Evolutionary conservation across 2,329 filamentous ascomycete genomes (phyloP).

Genomic region (Claviceps sp.): DNA sequence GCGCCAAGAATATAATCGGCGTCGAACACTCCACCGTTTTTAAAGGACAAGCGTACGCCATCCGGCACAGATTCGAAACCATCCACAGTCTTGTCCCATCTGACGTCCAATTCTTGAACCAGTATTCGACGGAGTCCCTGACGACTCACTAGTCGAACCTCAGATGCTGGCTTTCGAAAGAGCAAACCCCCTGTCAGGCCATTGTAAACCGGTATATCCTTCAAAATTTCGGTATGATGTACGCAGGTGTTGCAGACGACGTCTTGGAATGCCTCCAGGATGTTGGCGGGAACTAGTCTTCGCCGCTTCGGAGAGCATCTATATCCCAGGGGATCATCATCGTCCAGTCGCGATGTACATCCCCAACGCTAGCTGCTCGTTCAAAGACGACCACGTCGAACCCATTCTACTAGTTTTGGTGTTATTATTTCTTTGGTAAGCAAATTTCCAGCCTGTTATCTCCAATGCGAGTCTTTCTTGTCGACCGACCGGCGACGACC

Average conservation of each 20-base stretch:
- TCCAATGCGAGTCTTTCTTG: not conserved
- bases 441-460: not conserved
- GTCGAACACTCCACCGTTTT: conserved; percentile 9
- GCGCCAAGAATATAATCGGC: conserved; percentile 15
- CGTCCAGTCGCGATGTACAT: conserved; percentile 24
- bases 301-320: conserved; percentile 19
- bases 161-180: conserved; percentile 20
- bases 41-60: conserved; percentile 14
- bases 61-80: conserved; percentile 1
- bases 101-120: conserved; percentile 18
- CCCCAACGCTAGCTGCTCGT: conserved; percentile 14
- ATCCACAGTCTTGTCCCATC: conserved; percentile 15
- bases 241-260: conserved; percentile 23
- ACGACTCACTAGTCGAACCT: conserved; percentile 21
- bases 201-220: conserved; percentile 19
- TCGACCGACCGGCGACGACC: not conserved
- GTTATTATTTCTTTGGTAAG: not conserved
- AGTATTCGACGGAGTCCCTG: conserved; percentile 20
- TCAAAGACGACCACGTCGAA: conserved; percentile 21
- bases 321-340: conserved; percentile 27
- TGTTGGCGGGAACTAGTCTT: conserved; percentile 19
- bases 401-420: conserved; percentile 14
- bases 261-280: conserved; percentile 15
- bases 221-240: conserved; percentile 11
- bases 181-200: conserved; percentile 23